These are phyloP conservation scores for Penicillium simplicissimum DNA, from an alignment of 495 filamentous ascomycete species.

Conservation along the genomic window DNA sequence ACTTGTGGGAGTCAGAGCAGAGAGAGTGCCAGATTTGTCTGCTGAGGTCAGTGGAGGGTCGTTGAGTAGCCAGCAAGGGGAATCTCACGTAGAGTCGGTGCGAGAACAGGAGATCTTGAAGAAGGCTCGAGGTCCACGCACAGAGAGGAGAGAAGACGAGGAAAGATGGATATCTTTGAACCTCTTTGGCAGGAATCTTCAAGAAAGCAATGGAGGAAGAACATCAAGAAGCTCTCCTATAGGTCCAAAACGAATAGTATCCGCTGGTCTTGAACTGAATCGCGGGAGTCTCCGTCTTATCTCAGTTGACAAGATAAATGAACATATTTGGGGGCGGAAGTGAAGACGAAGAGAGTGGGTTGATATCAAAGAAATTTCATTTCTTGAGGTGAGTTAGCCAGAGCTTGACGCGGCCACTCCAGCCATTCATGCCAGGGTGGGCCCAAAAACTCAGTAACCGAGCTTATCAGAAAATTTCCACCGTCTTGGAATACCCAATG, in stretches of 20 bases:
- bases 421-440: conserved; percentile 21
- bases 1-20: neutral
- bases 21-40: neutral
- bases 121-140: no score
- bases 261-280: no score
- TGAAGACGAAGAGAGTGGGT: neutral
- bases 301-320: neutral
- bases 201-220: no score
- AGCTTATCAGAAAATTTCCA: conserved; percentile 16
- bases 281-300: no score
- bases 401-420: conserved; percentile 5
- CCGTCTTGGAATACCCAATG: conserved; percentile 23
- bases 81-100: neutral
- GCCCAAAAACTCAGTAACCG: conserved; percentile 14
- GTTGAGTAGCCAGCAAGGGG: neutral
- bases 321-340: neutral
- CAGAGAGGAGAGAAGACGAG: no score
- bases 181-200: no score
- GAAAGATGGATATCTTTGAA: no score
- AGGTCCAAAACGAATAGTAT: no score
- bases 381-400: neutral
- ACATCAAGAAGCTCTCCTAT: no score
- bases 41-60: neutral
- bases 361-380: neutral
- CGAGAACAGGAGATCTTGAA: neutral